A percentile compares a stretch with the other conserved stretches of the same genome.
Evolutionary conservation across 2,329 filamentous ascomycete genomes (phyloP).

Genomic region (Chrysoporthe deuterocubensis): DNA sequence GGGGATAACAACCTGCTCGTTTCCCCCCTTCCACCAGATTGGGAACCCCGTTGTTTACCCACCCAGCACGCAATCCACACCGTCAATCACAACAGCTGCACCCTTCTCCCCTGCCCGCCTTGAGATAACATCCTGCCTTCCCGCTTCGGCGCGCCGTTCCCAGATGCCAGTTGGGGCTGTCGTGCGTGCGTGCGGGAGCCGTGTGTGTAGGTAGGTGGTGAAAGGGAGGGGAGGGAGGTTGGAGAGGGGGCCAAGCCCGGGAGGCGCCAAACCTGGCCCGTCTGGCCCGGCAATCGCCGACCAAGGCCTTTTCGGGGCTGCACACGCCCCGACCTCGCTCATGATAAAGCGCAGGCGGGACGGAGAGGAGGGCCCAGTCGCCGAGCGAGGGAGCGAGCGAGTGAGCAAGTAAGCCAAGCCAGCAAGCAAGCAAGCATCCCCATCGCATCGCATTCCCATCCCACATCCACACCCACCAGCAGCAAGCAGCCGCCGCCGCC

Average conservation of each 20-base stretch:
- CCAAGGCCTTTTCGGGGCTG: conserved; percentile 24
- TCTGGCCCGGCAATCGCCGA: conserved; percentile 25
- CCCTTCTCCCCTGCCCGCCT: background rate
- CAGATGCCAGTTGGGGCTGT: background rate
- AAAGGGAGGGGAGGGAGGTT: too few relatives aligned
- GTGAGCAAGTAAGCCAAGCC: background rate
- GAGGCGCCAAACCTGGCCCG: background rate
- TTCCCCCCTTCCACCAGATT: background rate
- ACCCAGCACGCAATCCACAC: conserved; percentile 12
- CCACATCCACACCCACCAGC: too few relatives aligned
- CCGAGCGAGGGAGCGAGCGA: background rate
- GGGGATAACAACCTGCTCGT: background rate
- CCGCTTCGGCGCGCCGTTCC: background rate
- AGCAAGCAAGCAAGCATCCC: background rate
- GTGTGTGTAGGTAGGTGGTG: too few relatives aligned
- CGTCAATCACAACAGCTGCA: conserved; percentile 1
- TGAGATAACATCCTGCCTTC: conserved; percentile 14
- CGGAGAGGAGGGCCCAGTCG: background rate
- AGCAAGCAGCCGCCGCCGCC: background rate
- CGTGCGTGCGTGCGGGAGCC: background rate
- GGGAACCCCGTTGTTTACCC: background rate
- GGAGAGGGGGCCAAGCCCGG: background rate
- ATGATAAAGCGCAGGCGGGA: conserved; percentile 21
- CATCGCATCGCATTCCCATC: background rate
- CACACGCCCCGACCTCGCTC: conserved; percentile 24